Evolutionary conservation across 306 rosid species (phyloP).

Genomic region (Gastrolobium bilobum): DNA sequence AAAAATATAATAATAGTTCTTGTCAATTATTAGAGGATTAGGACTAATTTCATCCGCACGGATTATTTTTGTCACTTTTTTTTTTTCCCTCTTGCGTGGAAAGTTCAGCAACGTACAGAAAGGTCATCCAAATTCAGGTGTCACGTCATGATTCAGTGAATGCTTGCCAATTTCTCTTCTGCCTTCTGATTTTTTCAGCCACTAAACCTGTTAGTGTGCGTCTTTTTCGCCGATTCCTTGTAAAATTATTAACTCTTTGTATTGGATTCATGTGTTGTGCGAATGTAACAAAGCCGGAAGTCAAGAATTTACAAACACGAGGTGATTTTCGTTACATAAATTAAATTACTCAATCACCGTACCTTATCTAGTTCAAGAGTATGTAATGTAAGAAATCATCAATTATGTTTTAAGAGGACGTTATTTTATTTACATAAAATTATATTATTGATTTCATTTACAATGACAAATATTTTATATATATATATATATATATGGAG

Average conservation of each 20-base stretch:
- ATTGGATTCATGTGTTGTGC: background rate
- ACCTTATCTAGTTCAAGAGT: too few species aligned
- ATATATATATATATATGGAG: too few species aligned
- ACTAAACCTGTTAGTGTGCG: slow-evolving; percentile 14
- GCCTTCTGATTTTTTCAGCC: background rate
- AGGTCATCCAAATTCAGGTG: slow-evolving; percentile 5
- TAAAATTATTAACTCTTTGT: slow-evolving; percentile 32
- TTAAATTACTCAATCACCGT: background rate
- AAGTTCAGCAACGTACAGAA: slow-evolving; percentile 36
- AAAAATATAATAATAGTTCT: background rate
- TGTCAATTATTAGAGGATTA: slow-evolving; percentile 5
- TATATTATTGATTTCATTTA: too few species aligned
- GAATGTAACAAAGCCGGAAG: slow-evolving; percentile 31
- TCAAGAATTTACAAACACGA: slow-evolving; percentile 12
- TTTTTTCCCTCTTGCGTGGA: background rate
- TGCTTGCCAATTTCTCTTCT: slow-evolving; percentile 42
- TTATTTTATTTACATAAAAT: too few species aligned
- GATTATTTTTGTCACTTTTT: background rate
- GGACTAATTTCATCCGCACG: background rate
- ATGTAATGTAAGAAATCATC: too few species aligned
- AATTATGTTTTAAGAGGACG: too few species aligned
- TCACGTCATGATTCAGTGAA: slow-evolving; percentile 41
- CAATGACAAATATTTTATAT: too few species aligned
- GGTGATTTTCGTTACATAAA: background rate
- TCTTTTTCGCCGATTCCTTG: slow-evolving; percentile 44